Evolutionary conservation across 2,329 filamentous ascomycete genomes (phyloP), one percentile per base, ranked within the genome.

Genomic region (Talaromyces sp.): DNA sequence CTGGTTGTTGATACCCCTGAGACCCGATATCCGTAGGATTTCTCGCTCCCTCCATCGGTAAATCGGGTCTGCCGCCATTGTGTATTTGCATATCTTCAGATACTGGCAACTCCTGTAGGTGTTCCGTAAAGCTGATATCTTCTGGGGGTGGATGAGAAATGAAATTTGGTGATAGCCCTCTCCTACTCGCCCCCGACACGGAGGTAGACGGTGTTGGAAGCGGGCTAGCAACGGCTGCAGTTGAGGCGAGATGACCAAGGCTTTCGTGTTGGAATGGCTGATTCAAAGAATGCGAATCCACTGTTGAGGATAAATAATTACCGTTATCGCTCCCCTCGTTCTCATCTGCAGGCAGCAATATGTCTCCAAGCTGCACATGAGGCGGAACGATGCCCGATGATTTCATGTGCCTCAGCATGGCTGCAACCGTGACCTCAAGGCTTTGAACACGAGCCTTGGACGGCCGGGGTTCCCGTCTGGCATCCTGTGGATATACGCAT

Each of bases 401-500:
- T 59, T 70, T 74, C 72, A 74, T 73, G 61, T 74, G 71, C 36
- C 74, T 28, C 7, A 56, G 54, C 54, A 56, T 56, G 0, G 54
- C 13, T 17, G 54, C 54, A 42, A 42, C 54, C 22, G 54, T 72
- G 1, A 65, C 67, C 62, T 75, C 71, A 39, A 74, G 70, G 60
- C 64, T 69, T 60, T 71, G 67, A 27, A 74, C 67, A 10, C 69
- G 67, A 19, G 69, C 69, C 59, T 70, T 65, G n/a, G 72, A 72
- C 1, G 72, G 72, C 44, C 72, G 65, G 17, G 68, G 69, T 59
- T 73, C 66, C 47, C 72, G 67, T 42, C 73, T 65, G 28, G 71
- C 71, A 69, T 75, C 73, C 51, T 71, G 71, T 13, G 73, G 73
- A 61, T 75, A 75, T 44, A 71, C 61, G 57, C 73, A 75, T 19